Conservation (phyloP, 2,329 filamentous ascomycete genomes). For the Lachnellula hyalina region DNA sequence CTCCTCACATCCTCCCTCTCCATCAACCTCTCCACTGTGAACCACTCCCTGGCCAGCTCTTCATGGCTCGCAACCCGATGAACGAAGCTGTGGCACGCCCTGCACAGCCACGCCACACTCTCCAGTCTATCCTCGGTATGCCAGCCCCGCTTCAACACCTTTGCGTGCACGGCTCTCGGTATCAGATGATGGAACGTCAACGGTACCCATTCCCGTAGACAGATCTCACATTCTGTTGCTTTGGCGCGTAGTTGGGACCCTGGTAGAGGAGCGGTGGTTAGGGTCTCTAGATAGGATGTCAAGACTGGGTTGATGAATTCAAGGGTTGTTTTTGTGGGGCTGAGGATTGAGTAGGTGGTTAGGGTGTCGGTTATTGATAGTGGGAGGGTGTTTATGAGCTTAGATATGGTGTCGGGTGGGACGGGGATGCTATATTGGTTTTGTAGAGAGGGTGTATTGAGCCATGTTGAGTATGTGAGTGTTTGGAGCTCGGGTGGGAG, state of each 20-base stretch:
- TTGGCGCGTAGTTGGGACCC: slow-evolving; percentile 51
- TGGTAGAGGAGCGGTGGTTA: slow-evolving; percentile 58
- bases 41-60: slow-evolving; percentile 67
- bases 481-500: slow-evolving; percentile 57
- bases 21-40: slow-evolving; percentile 66
- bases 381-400: slow-evolving; percentile 47
- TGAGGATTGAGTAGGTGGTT: slow-evolving; percentile 56
- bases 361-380: slow-evolving; percentile 62
- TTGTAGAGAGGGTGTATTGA: slow-evolving; percentile 45
- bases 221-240: slow-evolving; percentile 66
- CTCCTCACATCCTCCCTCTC: slow-evolving; percentile 65
- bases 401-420: slow-evolving; percentile 32
- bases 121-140: slow-evolving; percentile 69
- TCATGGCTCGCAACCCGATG: slow-evolving; percentile 72
- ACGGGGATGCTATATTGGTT: slow-evolving; percentile 54
- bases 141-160: slow-evolving; percentile 73
- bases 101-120: slow-evolving; percentile 81
- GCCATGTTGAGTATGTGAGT: slow-evolving; percentile 54
- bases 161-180: slow-evolving; percentile 70
- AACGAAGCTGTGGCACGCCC: slow-evolving; percentile 78
- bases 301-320: slow-evolving; percentile 61
- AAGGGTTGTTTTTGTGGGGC: slow-evolving; percentile 37
- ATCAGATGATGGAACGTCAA: slow-evolving; percentile 84
- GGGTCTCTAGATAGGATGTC: slow-evolving; percentile 53
- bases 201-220: slow-evolving; percentile 66